Evolutionary conservation across 2,329 filamentous ascomycete genomes (phyloP).

Genomic region (Pseudogymnoascus sp.): DNA sequence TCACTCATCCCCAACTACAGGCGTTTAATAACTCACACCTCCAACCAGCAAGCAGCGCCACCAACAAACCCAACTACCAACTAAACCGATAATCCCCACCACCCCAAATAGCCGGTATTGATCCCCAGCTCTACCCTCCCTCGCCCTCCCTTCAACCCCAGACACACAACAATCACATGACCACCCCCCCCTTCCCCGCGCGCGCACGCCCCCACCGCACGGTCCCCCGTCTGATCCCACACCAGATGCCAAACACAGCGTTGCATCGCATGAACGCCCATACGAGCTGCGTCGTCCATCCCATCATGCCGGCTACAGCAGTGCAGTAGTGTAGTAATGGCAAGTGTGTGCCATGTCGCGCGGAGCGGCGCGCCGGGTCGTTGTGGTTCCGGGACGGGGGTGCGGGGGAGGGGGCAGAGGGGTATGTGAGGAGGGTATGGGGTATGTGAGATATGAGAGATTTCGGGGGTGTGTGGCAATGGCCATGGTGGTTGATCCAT

Average conservation of each 20-base stretch:
- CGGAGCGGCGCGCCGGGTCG: neutral
- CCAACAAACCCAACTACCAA: too few relatives aligned
- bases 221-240: neutral
- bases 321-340: too few relatives aligned
- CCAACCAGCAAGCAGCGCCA: too few relatives aligned
- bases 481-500: too few relatives aligned
- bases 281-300: neutral
- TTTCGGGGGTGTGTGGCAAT: too few relatives aligned
- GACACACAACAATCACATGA: neutral
- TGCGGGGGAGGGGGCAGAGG: neutral
- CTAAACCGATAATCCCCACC: too few relatives aligned
- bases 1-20: too few relatives aligned
- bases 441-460: neutral
- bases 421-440: neutral
- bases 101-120: too few relatives aligned
- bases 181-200: neutral
- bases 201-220: neutral
- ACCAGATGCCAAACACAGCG: neutral
- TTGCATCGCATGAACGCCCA: neutral
- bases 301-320: neutral
- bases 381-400: neutral
- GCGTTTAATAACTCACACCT: too few relatives aligned
- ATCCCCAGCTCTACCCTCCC: too few relatives aligned
- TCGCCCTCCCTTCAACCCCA: neutral
- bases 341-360: neutral